Evolutionary conservation across 805 yeast genomes (phyloP).

Genomic region (Lachancea lanzarotensis): DNA sequence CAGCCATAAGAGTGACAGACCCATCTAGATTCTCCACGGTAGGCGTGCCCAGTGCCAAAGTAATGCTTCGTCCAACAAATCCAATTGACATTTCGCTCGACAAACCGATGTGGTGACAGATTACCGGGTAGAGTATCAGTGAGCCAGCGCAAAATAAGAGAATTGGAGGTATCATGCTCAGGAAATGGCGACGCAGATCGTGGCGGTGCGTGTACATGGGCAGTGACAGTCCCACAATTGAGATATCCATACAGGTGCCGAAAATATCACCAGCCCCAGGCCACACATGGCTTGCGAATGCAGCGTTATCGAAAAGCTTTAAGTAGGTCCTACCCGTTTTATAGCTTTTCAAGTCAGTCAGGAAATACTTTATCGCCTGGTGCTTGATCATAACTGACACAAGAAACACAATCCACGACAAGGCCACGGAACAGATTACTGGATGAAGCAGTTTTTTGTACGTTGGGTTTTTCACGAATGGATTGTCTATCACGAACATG

Average conservation of each 20-base stretch:
- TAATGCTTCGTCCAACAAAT: conserved; percentile 71
- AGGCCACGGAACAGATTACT: conserved; percentile 56
- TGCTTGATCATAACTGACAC: conserved; percentile 49
- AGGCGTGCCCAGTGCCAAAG: conserved; percentile 75
- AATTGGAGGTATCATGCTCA: conserved; percentile 54
- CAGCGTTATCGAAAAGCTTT: conserved; percentile 41
- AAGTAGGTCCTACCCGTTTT: conserved; percentile 66
- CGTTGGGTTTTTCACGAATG: conserved; percentile 37
- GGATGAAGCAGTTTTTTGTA: conserved; percentile 59
- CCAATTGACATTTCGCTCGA: conserved; percentile 57
- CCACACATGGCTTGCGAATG: conserved; percentile 33
- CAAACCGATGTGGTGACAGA: conserved; percentile 61
- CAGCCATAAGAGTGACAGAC: conserved; percentile 66
- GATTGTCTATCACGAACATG: conserved; percentile 38
- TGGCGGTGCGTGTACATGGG: conserved; percentile 71
- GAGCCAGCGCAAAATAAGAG: conserved; percentile 48
- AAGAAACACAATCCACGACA: conserved; percentile 57
- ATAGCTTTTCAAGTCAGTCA: conserved; percentile 46
- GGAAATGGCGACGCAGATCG: conserved; percentile 54
- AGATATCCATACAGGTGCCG: conserved; percentile 63
- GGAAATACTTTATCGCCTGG: conserved; percentile 37
- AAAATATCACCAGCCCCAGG: conserved; percentile 83
- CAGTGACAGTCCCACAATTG: conserved; percentile 66
- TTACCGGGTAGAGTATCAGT: conserved; percentile 63
- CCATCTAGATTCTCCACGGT: conserved; percentile 62